Base-by-base conservation (phyloP, 176 grass and related monocot genomes). In the Triticum timopheevii region DNA sequence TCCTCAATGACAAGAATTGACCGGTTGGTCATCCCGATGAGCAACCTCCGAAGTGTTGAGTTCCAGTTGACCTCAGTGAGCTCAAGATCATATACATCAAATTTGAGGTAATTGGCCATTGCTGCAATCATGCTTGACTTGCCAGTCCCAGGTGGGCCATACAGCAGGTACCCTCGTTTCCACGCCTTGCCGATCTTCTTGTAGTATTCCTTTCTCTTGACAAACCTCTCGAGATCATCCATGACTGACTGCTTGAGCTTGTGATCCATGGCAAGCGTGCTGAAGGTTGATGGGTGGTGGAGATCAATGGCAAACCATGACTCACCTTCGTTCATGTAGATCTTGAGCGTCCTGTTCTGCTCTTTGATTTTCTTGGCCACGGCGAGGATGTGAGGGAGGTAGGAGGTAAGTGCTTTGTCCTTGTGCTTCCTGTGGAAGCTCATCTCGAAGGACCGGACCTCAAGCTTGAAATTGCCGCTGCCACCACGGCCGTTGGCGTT, bases 21-120 rank as follows among this genome's bases (percentile, higher is more conserved):
- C 10, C 81, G 67, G 84, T 93, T 95, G 44, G 81, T 88, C 93
- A 98, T 95, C 27, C 89, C 84, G 10, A 95, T 88, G 72, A 98
- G 80, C 86, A 98, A 59, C 52, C 88, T 64, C 36, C 93, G 78
- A 3, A 98, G 90, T 5, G 77, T 85, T 8, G 73, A 86, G 54
- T 98, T 98, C 88, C 93, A 90, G 22, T 61, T 75, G 20, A 95
- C 96, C 80, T 95, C 93, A 8, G 91, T 88, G n/a, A 98, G 88
- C 88, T 98, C 93, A 69, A 98, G 85, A 86, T 98, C 96, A 49
- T 98, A 98, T 65, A 95, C 90, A 65, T 98, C 93, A 38, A 95
- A 98, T 93, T 92, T 95, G 86, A 98, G 93, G 80, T 95, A 86
- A 73, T 98, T 98, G 49, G 96, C 93, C 81, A 98, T 98, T 67